phyloP scores from a whole-genome alignment of 208 protist species.

The Vickermania ingenoplastis region DNA sequence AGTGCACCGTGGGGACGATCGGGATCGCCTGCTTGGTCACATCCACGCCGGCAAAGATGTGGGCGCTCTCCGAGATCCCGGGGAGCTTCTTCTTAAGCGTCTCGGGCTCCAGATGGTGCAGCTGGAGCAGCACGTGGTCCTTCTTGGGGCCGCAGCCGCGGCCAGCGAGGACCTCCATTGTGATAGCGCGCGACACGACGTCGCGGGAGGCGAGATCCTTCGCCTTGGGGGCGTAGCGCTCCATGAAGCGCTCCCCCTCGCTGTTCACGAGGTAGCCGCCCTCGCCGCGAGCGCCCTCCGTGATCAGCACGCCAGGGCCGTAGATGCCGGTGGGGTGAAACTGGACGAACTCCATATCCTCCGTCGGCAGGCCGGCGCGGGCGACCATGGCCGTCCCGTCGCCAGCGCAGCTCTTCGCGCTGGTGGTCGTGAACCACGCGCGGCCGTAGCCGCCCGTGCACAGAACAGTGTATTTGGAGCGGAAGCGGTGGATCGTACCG shows the following conservation, averaged over 20 bases:
- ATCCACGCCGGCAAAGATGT: constrained; percentile 99
- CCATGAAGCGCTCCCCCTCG: constrained; percentile 98
- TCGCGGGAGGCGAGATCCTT: constrained; percentile 99
- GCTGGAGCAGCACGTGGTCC: constrained; percentile 97
- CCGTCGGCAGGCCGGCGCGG: constrained; percentile 94
- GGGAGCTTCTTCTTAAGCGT: constrained; percentile 96
- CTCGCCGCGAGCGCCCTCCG: constrained; percentile 95
- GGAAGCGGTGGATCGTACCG: constrained; percentile 97
- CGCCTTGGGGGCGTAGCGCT: constrained; percentile 97
- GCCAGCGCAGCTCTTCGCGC: constrained; percentile 98
- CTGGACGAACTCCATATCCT: constrained; percentile 99
- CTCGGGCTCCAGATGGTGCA: constrained; percentile 95
- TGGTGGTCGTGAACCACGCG: constrained; percentile 96
- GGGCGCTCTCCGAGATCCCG: constrained; percentile 98
- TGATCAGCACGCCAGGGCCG: constrained; percentile 98
- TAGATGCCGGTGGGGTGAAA: constrained; percentile 99
- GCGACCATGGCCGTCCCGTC: constrained; percentile 98
- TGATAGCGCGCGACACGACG: constrained; percentile 98
- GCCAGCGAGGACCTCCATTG: constrained; percentile 96
- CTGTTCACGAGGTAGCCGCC: constrained; percentile 98
- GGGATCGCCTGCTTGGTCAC: constrained; percentile 99
- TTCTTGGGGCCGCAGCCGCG: constrained; percentile 91
- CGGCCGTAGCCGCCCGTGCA: constrained; percentile 98
- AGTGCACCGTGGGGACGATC: constrained; percentile 98
- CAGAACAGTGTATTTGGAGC: constrained; percentile 94